Evolutionary conservation across 805 yeast species (phyloP).

Genomic region (Wickerhamiella galacta): DNA sequence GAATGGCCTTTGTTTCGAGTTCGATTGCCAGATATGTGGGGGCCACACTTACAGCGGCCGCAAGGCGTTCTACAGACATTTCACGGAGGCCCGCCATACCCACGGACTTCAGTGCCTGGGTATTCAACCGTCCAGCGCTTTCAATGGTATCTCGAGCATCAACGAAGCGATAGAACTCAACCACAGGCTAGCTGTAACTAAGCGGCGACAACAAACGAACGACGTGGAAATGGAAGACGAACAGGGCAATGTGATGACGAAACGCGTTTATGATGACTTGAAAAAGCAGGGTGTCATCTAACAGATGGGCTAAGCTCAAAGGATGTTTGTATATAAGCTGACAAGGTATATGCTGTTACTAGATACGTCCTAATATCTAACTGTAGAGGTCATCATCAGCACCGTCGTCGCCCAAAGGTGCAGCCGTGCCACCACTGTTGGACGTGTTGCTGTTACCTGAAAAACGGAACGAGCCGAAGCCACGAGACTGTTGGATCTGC

Average conservation of each 20-base stretch:
- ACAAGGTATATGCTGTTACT: no score
- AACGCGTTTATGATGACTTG: slow-evolving; percentile 65
- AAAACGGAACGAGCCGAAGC: slow-evolving; percentile 83
- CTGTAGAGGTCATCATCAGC: slow-evolving; percentile 57
- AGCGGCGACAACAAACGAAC: slow-evolving; percentile 26
- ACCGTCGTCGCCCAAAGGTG: slow-evolving; percentile 33
- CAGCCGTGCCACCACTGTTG: slow-evolving; percentile 27
- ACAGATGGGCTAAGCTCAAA: no score
- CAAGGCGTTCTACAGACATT: slow-evolving; percentile 54
- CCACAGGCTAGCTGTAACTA: slow-evolving; percentile 24
- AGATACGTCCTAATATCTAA: slow-evolving; percentile 32
- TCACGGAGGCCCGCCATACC: slow-evolving; percentile 49
- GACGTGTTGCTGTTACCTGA: slow-evolving; percentile 30
- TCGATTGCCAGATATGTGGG: slow-evolving; percentile 77
- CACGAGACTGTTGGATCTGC: slow-evolving; percentile 90
- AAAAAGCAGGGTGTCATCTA: slow-evolving; percentile 76
- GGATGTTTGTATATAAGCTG: no score
- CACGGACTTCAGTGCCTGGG: slow-evolving; percentile 67
- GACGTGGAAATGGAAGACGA: slow-evolving; percentile 77
- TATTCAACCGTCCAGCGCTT: slow-evolving; percentile 35
- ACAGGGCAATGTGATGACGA: slow-evolving; percentile 84
- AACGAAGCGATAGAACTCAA: slow-evolving; percentile 45
- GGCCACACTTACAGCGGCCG: slow-evolving; percentile 58
- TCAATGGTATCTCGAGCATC: slow-evolving; percentile 48
- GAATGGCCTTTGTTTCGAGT: slow-evolving; percentile 63